These are phyloP conservation scores for Tulasnella sp. DNA, from an alignment of 768 basidiomycete genomes.

Conservation along the genomic window DNA sequence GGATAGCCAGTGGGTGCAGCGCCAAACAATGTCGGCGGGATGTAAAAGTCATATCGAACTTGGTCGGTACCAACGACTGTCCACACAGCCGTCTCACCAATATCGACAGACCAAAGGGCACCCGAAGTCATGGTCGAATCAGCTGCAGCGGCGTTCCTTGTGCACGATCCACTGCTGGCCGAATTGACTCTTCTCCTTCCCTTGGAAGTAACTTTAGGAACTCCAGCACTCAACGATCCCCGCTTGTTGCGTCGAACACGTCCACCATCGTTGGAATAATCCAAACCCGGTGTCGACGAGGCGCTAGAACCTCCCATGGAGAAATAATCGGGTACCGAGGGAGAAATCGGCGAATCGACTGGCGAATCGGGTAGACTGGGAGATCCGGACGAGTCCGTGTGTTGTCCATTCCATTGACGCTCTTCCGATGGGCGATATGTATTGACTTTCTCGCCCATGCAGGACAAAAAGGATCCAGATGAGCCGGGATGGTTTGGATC, in stretches of 20 bases:
- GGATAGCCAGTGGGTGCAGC: slow-evolving; percentile 11
- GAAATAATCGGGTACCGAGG: slow-evolving; percentile 12
- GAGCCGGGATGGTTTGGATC: slow-evolving; percentile 62
- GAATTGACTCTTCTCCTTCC: slow-evolving; percentile 63
- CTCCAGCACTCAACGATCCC: slow-evolving; percentile 37
- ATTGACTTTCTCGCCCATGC: slow-evolving; percentile 89
- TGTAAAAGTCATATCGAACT: slow-evolving; percentile 87
- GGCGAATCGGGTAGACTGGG: slow-evolving; percentile 59
- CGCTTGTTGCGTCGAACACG: slow-evolving; percentile 51
- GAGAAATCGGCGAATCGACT: slow-evolving; percentile 44
- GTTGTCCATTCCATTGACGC: slow-evolving; percentile 52
- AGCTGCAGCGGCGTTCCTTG: slow-evolving; percentile 29
- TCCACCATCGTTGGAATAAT: slow-evolving; percentile 60
- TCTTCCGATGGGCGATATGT: slow-evolving; percentile 77
- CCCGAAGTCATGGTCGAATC: slow-evolving; percentile 39
- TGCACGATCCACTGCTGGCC: slow-evolving; percentile 45
- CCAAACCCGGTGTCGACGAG: slow-evolving; percentile 8
- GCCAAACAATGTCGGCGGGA: slow-evolving; percentile 45
- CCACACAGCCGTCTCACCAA: slow-evolving; percentile 89
- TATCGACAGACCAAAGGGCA: slow-evolving; percentile 78
- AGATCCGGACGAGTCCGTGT: slow-evolving; percentile 26
- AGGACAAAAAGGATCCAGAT: slow-evolving; percentile 74
- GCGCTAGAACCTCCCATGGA: slow-evolving; percentile 27
- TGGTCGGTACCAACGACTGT: slow-evolving; percentile 92
- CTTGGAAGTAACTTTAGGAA: slow-evolving; percentile 37